Percentiles rank a stretch among this genome's conserved stretches.
Conservation (phyloP, 352 stramenopile genomes). For the Thalassiosira hispida region DNA sequence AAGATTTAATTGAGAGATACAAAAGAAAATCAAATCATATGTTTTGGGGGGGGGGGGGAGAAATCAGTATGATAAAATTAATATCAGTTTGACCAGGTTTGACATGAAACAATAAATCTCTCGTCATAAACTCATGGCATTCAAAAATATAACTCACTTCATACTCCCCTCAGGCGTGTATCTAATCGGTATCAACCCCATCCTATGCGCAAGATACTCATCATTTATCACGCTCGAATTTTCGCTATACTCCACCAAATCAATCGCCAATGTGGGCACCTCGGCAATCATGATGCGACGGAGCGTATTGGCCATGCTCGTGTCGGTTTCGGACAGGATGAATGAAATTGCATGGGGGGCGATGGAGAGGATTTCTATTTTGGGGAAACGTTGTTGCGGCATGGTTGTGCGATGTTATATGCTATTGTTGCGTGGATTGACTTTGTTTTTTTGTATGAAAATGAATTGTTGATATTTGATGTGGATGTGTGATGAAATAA, state of each 20-base stretch:
- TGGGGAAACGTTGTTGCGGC: conserved; percentile 87
- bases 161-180: conserved; percentile 82
- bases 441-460: conserved; percentile 3
- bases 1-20: background rate
- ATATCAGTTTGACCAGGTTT: background rate
- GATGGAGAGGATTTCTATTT: conserved; percentile 88
- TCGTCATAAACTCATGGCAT: background rate
- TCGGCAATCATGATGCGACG: conserved; percentile 97
- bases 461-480: background rate
- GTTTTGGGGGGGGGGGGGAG: background rate
- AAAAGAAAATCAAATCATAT: no score
- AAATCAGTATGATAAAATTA: background rate
- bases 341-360: conserved; percentile 93
- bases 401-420: conserved; percentile 43
- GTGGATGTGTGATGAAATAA: no score
- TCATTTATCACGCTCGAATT: conserved; percentile 98
- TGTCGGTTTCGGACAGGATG: conserved; percentile 95
- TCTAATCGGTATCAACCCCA: conserved; percentile 96
- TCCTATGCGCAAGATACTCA: conserved; percentile 97
- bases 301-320: conserved; percentile 95
- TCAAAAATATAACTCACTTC: conserved; percentile 54
- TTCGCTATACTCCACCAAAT: conserved; percentile 97
- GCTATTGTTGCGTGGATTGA: background rate
- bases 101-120: no score
- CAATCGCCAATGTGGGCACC: conserved; percentile 97